Conservation (phyloP, 257 asterid species). For the Nicotiana undulata region DNA sequence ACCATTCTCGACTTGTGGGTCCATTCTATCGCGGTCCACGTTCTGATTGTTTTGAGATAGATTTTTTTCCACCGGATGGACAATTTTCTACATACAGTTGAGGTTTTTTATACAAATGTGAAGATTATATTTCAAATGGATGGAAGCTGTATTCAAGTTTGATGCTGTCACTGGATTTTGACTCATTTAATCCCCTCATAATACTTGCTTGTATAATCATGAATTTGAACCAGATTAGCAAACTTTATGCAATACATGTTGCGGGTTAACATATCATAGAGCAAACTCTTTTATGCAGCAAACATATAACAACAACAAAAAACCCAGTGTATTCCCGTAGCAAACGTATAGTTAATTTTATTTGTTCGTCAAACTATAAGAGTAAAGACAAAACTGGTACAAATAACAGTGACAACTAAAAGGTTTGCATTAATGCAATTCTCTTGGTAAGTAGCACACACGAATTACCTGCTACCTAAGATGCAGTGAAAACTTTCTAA, state of each 20-base stretch:
- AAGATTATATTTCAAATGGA: background rate
- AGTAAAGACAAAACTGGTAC: no score
- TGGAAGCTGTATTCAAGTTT: background rate
- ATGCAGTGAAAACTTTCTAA: no score
- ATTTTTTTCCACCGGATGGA: background rate
- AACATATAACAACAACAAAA: no score
- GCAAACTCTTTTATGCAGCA: no score
- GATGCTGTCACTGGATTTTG: background rate
- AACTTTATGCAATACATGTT: no score
- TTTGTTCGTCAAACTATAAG: no score
- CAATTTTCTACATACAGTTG: background rate
- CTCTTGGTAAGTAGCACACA: background rate
- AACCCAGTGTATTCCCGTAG: no score
- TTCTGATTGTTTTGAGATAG: background rate
- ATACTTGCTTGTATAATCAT: background rate
- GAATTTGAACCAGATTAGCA: no score
- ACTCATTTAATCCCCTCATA: background rate
- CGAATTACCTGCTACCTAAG: background rate
- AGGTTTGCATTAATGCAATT: background rate
- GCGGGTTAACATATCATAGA: no score
- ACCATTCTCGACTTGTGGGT: background rate
- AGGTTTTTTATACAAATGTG: background rate
- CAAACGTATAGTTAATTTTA: no score
- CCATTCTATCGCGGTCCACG: background rate
- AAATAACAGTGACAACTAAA: background rate